Conservation (phyloP, 1,284 basidiomycete species). For the Apiotrichum domesticum region DNA sequence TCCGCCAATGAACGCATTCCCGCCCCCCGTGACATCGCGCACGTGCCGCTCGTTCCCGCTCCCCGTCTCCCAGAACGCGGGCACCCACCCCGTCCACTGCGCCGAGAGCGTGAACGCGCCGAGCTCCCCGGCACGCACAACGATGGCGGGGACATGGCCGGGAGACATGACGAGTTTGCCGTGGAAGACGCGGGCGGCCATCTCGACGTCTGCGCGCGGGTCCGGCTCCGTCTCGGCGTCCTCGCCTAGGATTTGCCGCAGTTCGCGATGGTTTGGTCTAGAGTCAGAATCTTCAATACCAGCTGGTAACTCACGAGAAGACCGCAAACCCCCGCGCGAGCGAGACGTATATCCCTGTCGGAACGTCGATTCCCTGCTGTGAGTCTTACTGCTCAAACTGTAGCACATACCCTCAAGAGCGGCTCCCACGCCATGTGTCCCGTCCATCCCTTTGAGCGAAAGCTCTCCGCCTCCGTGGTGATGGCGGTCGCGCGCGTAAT, state of each 20-base stretch:
- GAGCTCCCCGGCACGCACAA: constrained; percentile 69
- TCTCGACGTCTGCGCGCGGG: constrained; percentile 32
- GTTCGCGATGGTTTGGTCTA: constrained; percentile 51
- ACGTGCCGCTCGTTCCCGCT: constrained; percentile 40
- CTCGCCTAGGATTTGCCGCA: constrained; percentile 39
- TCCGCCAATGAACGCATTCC: constrained; percentile 81
- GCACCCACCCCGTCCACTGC: constrained; percentile 57
- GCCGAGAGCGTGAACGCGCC: constrained; percentile 60
- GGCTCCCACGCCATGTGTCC: constrained; percentile 75
- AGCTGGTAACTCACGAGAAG: constrained; percentile 21
- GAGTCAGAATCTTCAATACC: not conserved
- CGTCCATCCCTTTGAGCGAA: constrained; percentile 53
- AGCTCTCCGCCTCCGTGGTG: constrained; percentile 56
- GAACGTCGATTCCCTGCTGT: not conserved
- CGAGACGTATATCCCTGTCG: constrained; percentile 1
- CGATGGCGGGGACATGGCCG: constrained; percentile 48
- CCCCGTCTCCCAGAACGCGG: constrained; percentile 61
- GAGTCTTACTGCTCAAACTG: not conserved
- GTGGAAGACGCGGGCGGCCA: constrained; percentile 8
- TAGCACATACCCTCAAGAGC: constrained; percentile 46
- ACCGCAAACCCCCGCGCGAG: constrained; percentile 27
- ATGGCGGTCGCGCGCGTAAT: constrained; percentile 64
- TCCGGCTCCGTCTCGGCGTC: too few species aligned
- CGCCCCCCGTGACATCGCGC: constrained; percentile 81
- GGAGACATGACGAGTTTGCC: constrained; percentile 38